Conservation (phyloP, 2,329 filamentous ascomycete species). For the Aschersonia sp. region DNA sequence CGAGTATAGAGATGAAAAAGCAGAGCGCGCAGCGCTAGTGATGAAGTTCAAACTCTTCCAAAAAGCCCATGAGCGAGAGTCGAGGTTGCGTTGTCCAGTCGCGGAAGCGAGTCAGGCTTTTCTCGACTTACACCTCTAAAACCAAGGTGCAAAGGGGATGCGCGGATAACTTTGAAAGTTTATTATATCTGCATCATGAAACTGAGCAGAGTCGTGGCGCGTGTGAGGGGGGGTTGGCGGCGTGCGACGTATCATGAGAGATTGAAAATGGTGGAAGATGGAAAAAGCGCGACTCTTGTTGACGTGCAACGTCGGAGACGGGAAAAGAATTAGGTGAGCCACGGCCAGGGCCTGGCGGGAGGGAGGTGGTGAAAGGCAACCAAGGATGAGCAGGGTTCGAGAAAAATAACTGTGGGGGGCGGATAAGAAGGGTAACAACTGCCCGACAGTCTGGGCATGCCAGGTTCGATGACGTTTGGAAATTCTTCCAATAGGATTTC, state of each 20-base stretch:
- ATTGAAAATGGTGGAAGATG: conserved; percentile 3
- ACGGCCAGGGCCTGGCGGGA: conserved; percentile 1
- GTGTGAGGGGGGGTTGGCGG: conserved; percentile 5
- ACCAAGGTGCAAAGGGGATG: conserved; percentile 5
- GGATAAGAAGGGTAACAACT: conserved; percentile 2
- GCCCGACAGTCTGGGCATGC: conserved; percentile 1
- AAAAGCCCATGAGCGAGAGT: conserved; percentile 1
- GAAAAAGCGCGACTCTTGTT: conserved; percentile 8
- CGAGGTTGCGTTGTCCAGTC: conserved; percentile 1
- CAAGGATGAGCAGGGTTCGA: conserved; percentile 5
- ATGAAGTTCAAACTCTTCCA: background rate
- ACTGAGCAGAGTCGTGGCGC: conserved; percentile 4
- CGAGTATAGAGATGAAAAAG: background rate
- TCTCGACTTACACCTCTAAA: conserved; percentile 18
- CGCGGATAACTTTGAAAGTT: background rate
- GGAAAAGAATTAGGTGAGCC: conserved; percentile 12
- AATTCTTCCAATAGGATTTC: conserved; percentile 1
- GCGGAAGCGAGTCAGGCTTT: conserved; percentile 2
- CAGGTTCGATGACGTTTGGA: background rate
- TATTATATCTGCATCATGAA: conserved; percentile 1
- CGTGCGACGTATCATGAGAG: conserved; percentile 2
- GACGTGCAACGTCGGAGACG: conserved; percentile 11
- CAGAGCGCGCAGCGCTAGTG: background rate
- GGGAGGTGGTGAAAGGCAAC: conserved; percentile 6
- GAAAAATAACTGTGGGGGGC: conserved; percentile 7